Base-by-base conservation (phyloP, 2,329 filamentous ascomycete genomes). In the Dactylellina leptospora region DNA sequence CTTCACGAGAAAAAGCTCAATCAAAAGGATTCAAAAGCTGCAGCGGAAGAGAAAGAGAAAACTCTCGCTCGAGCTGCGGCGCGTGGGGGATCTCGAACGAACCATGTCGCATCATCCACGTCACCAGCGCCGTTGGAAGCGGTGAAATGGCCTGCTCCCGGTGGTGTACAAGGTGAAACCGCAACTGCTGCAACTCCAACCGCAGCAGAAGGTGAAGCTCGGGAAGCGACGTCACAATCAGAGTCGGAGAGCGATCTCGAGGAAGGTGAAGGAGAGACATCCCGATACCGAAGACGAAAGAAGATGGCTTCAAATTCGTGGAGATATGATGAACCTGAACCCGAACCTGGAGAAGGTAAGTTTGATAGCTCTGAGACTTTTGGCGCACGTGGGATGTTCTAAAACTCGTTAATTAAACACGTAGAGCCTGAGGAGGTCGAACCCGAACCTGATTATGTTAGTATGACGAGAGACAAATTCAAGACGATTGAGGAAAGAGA, bases 261-360 rank as follows among this genome's bases (percentile, higher is more conserved):
- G 54, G 63, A 55, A 45, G 62, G 51, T 30, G n/a, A n/a, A n/a
- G 53, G 73, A 47, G 68, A 71, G 20, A 50, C 44, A 47, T 74
- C 70, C 40, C 59, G 68, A 64, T 72, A 72, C 68, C 59, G 68
- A 27, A 64, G 59, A 64, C 38, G 71, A 69, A 73, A 73, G 66
- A 42, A 74, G 71, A 54, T 76, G 70, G 59, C 76, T 50, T 75
- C 84, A 84, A 18, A 87, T 84, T 4, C 86, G 83, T 33, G 84
- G 83, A 77, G 86, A 85, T 74, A 87, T 86, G 74, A 83, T 85
- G 40, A 87, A 74, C 84, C 85, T 86, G 74, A 87, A 82, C 0
- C 86, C 77, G 76, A 87, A 85, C 84, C 85, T 86, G 66, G 84
- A 83, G 75, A 87, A 87, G 16, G 82, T 75, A 48, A 72, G 64